A percentile compares a stretch with the other conserved stretches of the same genome.
These are phyloP conservation scores for Hevea brasiliensis DNA, from an alignment of 345 rosid genomes.

Conservation along the genomic window DNA sequence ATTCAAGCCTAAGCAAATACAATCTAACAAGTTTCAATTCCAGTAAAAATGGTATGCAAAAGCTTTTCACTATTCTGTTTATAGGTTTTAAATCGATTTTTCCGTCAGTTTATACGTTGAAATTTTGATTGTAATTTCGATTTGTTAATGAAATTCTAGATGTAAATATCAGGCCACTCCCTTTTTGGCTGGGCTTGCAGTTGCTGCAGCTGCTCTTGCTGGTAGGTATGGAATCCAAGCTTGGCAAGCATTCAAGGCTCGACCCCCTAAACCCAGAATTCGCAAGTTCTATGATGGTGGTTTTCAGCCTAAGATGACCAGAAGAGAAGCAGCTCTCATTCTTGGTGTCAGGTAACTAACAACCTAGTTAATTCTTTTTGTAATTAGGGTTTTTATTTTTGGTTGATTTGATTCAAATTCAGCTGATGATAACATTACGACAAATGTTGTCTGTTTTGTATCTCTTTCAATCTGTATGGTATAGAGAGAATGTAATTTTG, in stretches of 20 bases:
- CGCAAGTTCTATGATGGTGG: conserved; percentile 80
- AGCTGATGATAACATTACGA: too few species aligned
- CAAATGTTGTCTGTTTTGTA: too few species aligned
- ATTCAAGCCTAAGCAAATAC: not conserved
- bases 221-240: conserved; percentile 86
- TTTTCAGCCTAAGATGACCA: conserved; percentile 73
- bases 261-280: conserved; percentile 52
- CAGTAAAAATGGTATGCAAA: not conserved
- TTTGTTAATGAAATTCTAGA: conserved; percentile 3
- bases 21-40: not conserved
- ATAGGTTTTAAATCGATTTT: too few species aligned
- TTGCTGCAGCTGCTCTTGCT: conserved; percentile 81
- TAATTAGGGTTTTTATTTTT: not conserved
- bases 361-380: too few species aligned
- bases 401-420: not conserved
- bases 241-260: conserved; percentile 75
- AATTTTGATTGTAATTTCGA: too few species aligned
- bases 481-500: not conserved
- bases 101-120: too few species aligned
- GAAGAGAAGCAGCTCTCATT: conserved; percentile 76
- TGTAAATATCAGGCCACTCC: conserved; percentile 60
- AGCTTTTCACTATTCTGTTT: not conserved
- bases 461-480: not conserved
- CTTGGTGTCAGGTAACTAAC: conserved; percentile 61
- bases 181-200: conserved; percentile 75